Percentiles rank a stretch among this genome's conserved stretches.
phyloP scores from a whole-genome alignment of 805 yeast species.

The Kuraishia ogatae region DNA sequence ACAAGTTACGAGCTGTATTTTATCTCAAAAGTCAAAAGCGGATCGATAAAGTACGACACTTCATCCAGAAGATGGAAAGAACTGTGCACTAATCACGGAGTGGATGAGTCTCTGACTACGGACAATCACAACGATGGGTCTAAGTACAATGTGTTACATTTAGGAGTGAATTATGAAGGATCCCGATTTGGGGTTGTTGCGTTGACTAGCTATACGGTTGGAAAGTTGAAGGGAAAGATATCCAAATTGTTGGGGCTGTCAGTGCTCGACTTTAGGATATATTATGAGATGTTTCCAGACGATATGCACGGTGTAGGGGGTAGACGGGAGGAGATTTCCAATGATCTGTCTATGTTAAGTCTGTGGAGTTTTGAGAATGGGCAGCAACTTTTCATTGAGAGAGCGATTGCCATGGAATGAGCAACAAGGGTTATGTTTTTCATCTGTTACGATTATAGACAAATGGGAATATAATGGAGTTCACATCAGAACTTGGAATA shows the following conservation, averaged over 20 bases:
- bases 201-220: constrained; percentile 1
- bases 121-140: background rate
- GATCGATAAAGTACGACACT: constrained; percentile 17
- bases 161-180: background rate
- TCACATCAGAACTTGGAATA: no score
- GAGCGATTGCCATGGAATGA: background rate
- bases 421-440: background rate
- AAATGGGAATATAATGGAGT: no score
- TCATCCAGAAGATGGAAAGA: constrained; percentile 30
- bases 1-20: constrained; percentile 63
- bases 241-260: background rate
- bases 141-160: background rate
- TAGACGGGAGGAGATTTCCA: background rate
- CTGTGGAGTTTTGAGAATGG: background rate
- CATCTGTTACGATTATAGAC: no score
- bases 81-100: constrained; percentile 28
- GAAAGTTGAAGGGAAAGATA: constrained; percentile 2
- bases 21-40: constrained; percentile 36
- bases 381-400: background rate
- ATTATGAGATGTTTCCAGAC: background rate
- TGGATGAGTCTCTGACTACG: constrained; percentile 5
- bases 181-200: background rate
- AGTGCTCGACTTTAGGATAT: background rate
- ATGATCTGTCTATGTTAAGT: background rate
- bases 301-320: background rate